Evolutionary conservation across 2,329 filamentous ascomycete species (phyloP), one percentile per base, ranked within the genome.

Genomic region (Leptographium lundbergii): DNA sequence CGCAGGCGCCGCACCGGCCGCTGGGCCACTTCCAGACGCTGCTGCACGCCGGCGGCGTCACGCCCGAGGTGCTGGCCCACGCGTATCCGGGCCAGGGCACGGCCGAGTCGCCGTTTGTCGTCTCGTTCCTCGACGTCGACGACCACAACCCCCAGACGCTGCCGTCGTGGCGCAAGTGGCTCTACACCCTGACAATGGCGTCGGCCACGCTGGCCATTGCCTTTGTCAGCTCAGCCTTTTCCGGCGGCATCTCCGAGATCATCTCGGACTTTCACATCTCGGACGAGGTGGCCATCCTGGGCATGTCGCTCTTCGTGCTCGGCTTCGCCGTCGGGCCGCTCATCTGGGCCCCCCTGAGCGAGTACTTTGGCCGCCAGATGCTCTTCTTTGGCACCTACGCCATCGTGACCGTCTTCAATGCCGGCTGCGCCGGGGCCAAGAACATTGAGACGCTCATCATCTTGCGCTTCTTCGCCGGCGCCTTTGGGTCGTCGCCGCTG

Each of bases 181-280:
- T 69, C 34, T 81, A 86, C 63, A 86, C 84, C 1, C 67, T 80
- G 57, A 68, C 86, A 48, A 81, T 86, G 59, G 85, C 86, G 14
- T 65, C 86, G 32, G 81, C 86, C 17, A 87, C 85, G 1, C 76
- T 91, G 51, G 85, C 79, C 32, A 85, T 89, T 34, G 76, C 87
- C 3, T 86, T 91, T 65, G 81, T 82, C 58, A 87, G 84, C 22
- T 86, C 83, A 1, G 86, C 86, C 36, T 88, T 82, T 69, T 81
- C 80, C 4, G 81, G 82, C 14, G 81, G 81, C 54, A 68, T 84
- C 17, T 59, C 64, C 10, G 72, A 81, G 55, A 75, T 89, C 57
- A 74, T 84, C 17, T 51, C 61, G 1, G 73, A 82, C 39, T 87
- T 88, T 63, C 59, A 71, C 14, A 74, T 81, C 32, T 73, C 71